These are phyloP conservation scores for Suillus subluteus DNA, from an alignment of 768 basidiomycete genomes.

Conservation along the genomic window DNA sequence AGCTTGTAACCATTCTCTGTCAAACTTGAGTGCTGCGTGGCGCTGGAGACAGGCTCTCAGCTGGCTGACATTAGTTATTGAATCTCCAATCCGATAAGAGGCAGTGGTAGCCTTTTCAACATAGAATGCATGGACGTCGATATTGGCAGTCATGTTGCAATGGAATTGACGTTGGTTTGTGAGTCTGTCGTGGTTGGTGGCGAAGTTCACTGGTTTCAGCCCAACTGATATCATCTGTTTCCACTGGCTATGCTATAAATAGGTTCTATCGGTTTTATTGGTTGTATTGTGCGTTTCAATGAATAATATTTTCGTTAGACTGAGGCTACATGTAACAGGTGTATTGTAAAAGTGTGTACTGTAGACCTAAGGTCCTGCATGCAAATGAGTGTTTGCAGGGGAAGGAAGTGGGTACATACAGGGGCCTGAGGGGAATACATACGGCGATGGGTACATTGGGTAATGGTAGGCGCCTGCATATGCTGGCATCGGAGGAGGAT, in stretches of 20 bases:
- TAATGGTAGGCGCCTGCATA: not conserved
- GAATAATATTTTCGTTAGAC: too few species aligned
- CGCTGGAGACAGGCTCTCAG: not conserved
- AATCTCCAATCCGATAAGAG: not conserved
- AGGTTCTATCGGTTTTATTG: not conserved
- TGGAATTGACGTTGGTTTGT: not conserved
- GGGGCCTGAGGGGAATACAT: not conserved
- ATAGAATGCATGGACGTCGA: not conserved
- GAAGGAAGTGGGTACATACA: not conserved
- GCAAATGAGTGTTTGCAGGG: not conserved
- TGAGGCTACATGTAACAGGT: too few species aligned
- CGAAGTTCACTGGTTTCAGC: not conserved
- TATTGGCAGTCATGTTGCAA: not conserved
- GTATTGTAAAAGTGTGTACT: too few species aligned
- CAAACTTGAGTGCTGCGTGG: not conserved
- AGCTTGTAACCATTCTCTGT: not conserved
- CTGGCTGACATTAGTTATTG: not conserved
- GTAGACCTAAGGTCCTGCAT: not conserved
- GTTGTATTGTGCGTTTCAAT: not conserved
- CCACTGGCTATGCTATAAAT: not conserved
- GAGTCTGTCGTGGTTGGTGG: not conserved
- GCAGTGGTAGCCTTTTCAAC: not conserved
- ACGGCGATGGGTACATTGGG: not conserved
- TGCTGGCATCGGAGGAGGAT: constrained; percentile 1
- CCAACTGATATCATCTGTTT: not conserved